These are phyloP conservation scores for Salix brachista DNA, from an alignment of 345 rosid species.

Conservation along the genomic window DNA sequence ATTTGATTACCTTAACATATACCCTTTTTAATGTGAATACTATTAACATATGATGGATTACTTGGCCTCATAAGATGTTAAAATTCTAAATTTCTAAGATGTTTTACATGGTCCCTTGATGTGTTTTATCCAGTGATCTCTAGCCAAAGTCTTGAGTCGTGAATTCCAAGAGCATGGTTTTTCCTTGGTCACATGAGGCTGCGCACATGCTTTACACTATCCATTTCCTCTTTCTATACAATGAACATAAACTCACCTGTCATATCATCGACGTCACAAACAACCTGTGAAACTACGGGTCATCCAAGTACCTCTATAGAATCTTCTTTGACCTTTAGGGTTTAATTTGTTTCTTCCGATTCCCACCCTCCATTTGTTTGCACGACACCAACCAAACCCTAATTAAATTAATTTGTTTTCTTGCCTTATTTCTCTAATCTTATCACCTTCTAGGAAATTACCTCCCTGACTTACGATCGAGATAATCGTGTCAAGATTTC, in stretches of 20 bases:
- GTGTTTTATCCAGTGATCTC: neutral
- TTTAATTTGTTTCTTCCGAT: constrained; percentile 12
- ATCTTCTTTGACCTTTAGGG: neutral
- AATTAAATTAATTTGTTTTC: neutral
- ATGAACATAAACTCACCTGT: neutral
- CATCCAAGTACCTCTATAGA: constrained; percentile 19
- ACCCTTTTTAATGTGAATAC: too few species aligned
- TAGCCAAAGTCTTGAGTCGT: neutral
- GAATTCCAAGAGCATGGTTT: neutral
- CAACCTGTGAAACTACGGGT: constrained; percentile 29
- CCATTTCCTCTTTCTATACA: neutral
- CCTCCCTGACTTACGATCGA: neutral
- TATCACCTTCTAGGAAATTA: constrained; percentile 37
- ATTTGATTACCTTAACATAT: too few species aligned
- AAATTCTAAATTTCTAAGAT: too few species aligned
- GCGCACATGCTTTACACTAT: constrained; percentile 37
- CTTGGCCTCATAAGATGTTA: neutral
- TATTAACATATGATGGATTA: neutral
- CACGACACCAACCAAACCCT: neutral
- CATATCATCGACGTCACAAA: neutral
- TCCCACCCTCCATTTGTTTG: constrained; percentile 1
- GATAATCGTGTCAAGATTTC: neutral
- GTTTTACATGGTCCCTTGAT: neutral
- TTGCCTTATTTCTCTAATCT: neutral
- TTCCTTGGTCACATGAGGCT: constrained; percentile 25